Conservation (phyloP, 306 rosid species). For the Senna tora region DNA sequence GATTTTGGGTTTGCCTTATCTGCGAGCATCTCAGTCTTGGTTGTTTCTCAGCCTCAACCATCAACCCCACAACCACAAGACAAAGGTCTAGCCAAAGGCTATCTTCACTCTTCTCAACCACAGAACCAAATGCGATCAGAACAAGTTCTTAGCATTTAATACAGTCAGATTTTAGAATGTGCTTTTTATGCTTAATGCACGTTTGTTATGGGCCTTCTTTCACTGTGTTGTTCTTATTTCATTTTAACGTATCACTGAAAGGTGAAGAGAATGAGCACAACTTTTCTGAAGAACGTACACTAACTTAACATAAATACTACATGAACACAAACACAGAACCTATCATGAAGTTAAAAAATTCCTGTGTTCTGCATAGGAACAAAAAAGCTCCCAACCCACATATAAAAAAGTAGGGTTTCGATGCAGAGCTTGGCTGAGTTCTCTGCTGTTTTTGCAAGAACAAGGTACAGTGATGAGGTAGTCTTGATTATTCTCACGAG, state of each 20-base stretch:
- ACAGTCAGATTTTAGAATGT: too few relatives aligned
- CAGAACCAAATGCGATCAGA: too few relatives aligned
- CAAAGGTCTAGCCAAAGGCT: not conserved
- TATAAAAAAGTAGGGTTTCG: conserved; percentile 15
- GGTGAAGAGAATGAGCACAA: not conserved
- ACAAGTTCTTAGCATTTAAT: too few relatives aligned
- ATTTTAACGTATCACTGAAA: not conserved
- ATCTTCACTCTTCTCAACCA: too few relatives aligned
- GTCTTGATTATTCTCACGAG: conserved; percentile 26
- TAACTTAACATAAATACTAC: not conserved
- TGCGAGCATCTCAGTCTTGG: not conserved
- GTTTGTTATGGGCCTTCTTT: too few relatives aligned
- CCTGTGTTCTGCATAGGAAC: conserved; percentile 39
- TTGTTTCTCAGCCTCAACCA: not conserved
- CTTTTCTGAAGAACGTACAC: not conserved
- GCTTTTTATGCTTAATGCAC: not conserved
- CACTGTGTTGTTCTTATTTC: not conserved
- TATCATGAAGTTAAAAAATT: not conserved
- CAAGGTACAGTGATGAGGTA: conserved; percentile 51
- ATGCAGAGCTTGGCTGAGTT: conserved; percentile 34
- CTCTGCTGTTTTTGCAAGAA: conserved; percentile 40
- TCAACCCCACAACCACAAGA: not conserved
- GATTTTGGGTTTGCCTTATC: not conserved
- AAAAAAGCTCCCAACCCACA: conserved; percentile 50
- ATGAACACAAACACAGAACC: not conserved